Percentiles rank a stretch among this genome's conserved stretches.
Evolutionary conservation across 768 basidiomycete species (phyloP).

Genomic region (Peribolospora kevripleyi): DNA sequence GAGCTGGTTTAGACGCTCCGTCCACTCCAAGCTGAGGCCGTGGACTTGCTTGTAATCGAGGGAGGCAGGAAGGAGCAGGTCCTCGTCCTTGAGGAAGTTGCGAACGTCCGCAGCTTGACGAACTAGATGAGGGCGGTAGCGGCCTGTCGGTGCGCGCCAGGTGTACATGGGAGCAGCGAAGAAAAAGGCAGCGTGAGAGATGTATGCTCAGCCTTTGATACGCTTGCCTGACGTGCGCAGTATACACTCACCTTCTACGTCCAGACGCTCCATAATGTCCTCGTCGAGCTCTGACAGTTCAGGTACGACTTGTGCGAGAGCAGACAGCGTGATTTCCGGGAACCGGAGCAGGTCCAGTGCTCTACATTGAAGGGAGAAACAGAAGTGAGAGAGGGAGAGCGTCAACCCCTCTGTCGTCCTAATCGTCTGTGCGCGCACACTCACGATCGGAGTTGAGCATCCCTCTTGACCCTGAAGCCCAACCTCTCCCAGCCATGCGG

Average conservation of each 20-base stretch:
- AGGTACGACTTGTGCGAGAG: slow-evolving; percentile 28
- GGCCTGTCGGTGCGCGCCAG: slow-evolving; percentile 2
- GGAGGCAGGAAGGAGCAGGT: slow-evolving; percentile 37
- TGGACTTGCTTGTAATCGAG: slow-evolving; percentile 43
- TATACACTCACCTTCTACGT: slow-evolving; percentile 39
- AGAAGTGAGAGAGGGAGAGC: neutral
- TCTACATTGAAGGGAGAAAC: slow-evolving; percentile 21
- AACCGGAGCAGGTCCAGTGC: slow-evolving; percentile 49
- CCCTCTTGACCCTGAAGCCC: slow-evolving; percentile 24
- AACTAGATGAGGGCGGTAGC: slow-evolving; percentile 25
- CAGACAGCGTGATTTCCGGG: slow-evolving; percentile 27
- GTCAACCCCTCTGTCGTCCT: neutral
- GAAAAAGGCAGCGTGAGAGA: neutral
- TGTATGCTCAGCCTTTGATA: neutral
- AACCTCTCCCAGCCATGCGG: slow-evolving; percentile 11
- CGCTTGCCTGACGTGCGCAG: neutral
- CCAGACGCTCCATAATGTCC: slow-evolving; percentile 33
- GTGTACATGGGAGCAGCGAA: neutral
- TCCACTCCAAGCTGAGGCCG: slow-evolving; percentile 53
- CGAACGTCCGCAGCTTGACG: slow-evolving; percentile 55
- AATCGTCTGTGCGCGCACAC: neutral
- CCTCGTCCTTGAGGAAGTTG: slow-evolving; percentile 51
- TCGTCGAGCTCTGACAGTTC: slow-evolving; percentile 30
- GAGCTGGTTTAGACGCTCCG: slow-evolving; percentile 35
- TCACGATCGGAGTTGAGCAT: slow-evolving; percentile 28